These are phyloP conservation scores for Aspergillus sp. DNA, from an alignment of 2,329 filamentous ascomycete genomes.

Conservation along the genomic window DNA sequence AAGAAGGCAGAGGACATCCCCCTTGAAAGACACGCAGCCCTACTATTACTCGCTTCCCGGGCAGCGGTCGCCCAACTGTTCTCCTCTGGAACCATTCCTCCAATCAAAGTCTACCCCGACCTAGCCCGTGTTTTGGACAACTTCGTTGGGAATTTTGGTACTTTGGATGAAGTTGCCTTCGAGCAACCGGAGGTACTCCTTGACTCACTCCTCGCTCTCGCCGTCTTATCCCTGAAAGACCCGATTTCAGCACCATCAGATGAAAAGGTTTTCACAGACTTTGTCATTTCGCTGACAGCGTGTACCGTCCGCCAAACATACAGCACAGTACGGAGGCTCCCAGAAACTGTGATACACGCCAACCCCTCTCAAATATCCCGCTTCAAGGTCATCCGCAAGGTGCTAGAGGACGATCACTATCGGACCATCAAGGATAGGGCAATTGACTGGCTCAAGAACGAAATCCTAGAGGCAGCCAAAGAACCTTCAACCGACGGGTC, in stretches of 20 bases:
- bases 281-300: constrained; percentile 49
- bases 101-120: constrained; percentile 53
- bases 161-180: constrained; percentile 37
- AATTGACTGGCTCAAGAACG: constrained; percentile 61
- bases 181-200: constrained; percentile 54
- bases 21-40: constrained; percentile 55
- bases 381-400: constrained; percentile 55
- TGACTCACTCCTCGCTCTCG: constrained; percentile 55
- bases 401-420: constrained; percentile 55
- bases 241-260: constrained; percentile 46
- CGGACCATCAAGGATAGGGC: constrained; percentile 58
- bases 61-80: constrained; percentile 52
- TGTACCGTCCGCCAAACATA: constrained; percentile 38
- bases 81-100: constrained; percentile 37
- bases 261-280: constrained; percentile 54
- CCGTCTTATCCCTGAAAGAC: constrained; percentile 50
- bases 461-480: constrained; percentile 51
- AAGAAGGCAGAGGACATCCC: constrained; percentile 54
- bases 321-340: constrained; percentile 38
- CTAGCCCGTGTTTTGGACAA: constrained; percentile 53
- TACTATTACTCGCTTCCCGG: constrained; percentile 56
- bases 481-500: constrained; percentile 15
- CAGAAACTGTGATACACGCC: constrained; percentile 46
- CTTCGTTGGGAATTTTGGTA: constrained; percentile 49
- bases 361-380: constrained; percentile 54